Evolutionary conservation across 345 rosid genomes (phyloP), one percentile per base, ranked within the genome.

Genomic region (Lumnitzera littorea): DNA sequence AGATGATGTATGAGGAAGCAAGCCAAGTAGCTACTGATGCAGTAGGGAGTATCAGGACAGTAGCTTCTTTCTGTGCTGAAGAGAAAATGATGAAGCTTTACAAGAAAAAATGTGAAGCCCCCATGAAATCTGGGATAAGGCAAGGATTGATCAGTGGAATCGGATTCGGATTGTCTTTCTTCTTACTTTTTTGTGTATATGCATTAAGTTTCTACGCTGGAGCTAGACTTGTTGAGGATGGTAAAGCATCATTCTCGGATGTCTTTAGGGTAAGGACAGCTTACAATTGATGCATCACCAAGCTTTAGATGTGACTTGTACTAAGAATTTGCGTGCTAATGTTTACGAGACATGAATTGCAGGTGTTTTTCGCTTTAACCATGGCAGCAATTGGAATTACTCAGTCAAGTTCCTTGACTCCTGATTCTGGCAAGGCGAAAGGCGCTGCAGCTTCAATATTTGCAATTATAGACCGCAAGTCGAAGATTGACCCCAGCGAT

Each of bases 11-110:
- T 12, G 96, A 86, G 75, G 90, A 91, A 75, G 96, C 96, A 17
- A 88, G 96, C 68, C 95, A 91, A 75, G 90, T 91, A 47, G 98
- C 98, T 1, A 79, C 72, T 14, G 96, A 88, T 55, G 98, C 96
- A 4, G 91, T 88, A 1, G 91, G 95, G 59, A 86, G 95, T 56
- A 88, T 88, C 57, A 80, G 98, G 73, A 86, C 98, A 10, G 91
- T 91, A 51, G 88, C 96, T 50, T 91, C 96, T 7, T 91, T 82
- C 71, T 86, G 96, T 66, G 88, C 88, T 0, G 98, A 88, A 64
- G 90, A 88, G 65, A 91, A 77, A 70, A 83, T 86, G 61, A 88
- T 86, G 91, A 62, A 83, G 41, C 77, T 86, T 29, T 86, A 91
- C 68, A 65, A 62, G 66, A 76, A 59, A 67, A 91, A 86, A 77